Percentiles rank a stretch among this genome's conserved stretches.
Conservation (phyloP, 2,329 filamentous ascomycete species). For the Coniochaeta sp. region DNA sequence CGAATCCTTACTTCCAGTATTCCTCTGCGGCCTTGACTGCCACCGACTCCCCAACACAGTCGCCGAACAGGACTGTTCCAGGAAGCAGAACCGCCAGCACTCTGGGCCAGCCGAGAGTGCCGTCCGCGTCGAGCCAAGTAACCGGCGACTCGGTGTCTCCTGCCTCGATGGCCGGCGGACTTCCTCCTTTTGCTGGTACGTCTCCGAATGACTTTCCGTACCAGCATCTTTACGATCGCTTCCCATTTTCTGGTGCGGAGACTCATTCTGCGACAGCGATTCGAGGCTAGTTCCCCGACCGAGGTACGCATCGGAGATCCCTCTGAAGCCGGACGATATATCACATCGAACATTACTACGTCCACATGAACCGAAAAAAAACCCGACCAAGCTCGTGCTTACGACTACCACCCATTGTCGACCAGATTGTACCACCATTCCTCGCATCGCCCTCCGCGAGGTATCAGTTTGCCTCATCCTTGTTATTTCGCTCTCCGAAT, state of each 20-base stretch:
- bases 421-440: not conserved
- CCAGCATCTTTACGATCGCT: constrained; percentile 37
- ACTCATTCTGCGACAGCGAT: constrained; percentile 44
- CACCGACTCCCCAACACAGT: constrained; percentile 14
- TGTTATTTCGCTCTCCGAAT: not conserved
- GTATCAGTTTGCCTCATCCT: not conserved
- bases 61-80: constrained; percentile 16
- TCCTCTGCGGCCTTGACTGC: not conserved
- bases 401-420: not conserved
- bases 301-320: not conserved
- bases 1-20: constrained; percentile 27
- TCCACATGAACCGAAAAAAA: not conserved
- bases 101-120: constrained; percentile 14
- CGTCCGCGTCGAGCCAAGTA: constrained; percentile 20
- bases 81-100: constrained; percentile 23
- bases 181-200: constrained; percentile 40
- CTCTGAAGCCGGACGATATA: not conserved
- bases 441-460: not conserved
- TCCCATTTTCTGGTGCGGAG: constrained; percentile 40
- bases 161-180: constrained; percentile 34
- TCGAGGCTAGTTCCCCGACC: constrained; percentile 21
- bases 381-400: not conserved
- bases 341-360: not conserved
- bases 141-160: constrained; percentile 35
- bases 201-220: constrained; percentile 33